A percentile compares a stretch with the other conserved stretches of the same genome.
Evolutionary conservation across 257 asterid species (phyloP).

Genomic region (Solanum pinnatisectum): DNA sequence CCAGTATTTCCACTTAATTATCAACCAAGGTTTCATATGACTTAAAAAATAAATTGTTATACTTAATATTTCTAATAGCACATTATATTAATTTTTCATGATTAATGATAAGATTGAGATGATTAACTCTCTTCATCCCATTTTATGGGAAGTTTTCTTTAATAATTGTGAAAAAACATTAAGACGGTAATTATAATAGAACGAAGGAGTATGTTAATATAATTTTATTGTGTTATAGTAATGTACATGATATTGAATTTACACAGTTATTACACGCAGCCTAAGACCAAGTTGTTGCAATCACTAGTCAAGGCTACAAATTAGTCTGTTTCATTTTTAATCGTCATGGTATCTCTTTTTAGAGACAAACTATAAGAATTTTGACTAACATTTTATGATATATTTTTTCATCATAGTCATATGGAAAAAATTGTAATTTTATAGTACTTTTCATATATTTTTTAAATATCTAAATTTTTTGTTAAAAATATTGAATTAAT

Average conservation of each 20-base stretch:
- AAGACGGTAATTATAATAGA: background rate
- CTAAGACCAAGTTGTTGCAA: background rate
- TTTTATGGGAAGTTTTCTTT: background rate
- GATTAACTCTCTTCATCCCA: background rate
- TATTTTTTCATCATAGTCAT: no score
- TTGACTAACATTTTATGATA: no score
- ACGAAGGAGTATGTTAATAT: background rate
- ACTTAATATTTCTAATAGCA: background rate
- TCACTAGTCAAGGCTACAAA: background rate
- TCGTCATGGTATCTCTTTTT: fast-evolving
- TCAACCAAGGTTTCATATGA: background rate
- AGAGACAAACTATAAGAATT: no score
- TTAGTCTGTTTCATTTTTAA: background rate
- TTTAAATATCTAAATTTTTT: no score
- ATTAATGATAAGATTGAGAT: background rate
- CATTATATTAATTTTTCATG: background rate
- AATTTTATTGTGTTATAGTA: background rate
- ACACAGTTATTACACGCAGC: background rate
- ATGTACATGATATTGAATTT: background rate
- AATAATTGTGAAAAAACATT: background rate
- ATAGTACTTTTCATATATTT: no score
- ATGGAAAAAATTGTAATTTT: no score
- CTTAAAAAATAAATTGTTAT: background rate
- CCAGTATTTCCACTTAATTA: background rate
- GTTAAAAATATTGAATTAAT: no score